Conservation (phyloP, 352 stramenopile genomes). For the Phytophthora cactorum region DNA sequence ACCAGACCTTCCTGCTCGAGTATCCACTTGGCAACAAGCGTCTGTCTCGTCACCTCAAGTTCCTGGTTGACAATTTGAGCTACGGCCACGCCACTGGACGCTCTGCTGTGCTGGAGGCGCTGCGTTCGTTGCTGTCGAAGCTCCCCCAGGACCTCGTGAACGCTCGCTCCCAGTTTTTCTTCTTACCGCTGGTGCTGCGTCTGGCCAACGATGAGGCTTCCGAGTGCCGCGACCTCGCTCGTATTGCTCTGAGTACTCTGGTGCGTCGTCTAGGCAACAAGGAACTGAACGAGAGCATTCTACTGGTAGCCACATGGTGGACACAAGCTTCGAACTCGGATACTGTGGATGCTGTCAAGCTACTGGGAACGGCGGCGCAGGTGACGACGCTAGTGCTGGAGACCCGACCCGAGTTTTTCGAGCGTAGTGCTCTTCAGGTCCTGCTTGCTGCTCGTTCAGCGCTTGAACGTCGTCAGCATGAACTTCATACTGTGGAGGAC, state of each 20-base stretch:
- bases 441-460: slow-evolving; percentile 44
- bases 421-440: slow-evolving; percentile 60
- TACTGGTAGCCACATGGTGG: slow-evolving; percentile 92
- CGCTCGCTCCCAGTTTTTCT: slow-evolving; percentile 92
- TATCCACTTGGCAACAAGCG: slow-evolving; percentile 95
- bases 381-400: slow-evolving; percentile 78
- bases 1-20: slow-evolving; percentile 93
- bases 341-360: slow-evolving; percentile 46
- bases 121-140: slow-evolving; percentile 91
- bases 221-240: slow-evolving; percentile 86
- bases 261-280: slow-evolving; percentile 92
- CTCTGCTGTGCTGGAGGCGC: slow-evolving; percentile 89
- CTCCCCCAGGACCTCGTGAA: slow-evolving; percentile 93
- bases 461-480: slow-evolving; percentile 42
- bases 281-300: slow-evolving; percentile 88
- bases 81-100: slow-evolving; percentile 96
- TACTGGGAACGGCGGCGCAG: slow-evolving; percentile 75
- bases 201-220: slow-evolving; percentile 95
- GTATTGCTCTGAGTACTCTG: slow-evolving; percentile 83
- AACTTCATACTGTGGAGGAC: slow-evolving; percentile 54
- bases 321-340: slow-evolving; percentile 45
- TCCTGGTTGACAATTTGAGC: slow-evolving; percentile 95
- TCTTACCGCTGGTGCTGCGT: slow-evolving; percentile 96
- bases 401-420: slow-evolving; percentile 77
- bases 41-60: slow-evolving; percentile 94